These are phyloP conservation scores for Stephanodiscus triporus DNA, from an alignment of 108 stramenopile species.

Conservation along the genomic window DNA sequence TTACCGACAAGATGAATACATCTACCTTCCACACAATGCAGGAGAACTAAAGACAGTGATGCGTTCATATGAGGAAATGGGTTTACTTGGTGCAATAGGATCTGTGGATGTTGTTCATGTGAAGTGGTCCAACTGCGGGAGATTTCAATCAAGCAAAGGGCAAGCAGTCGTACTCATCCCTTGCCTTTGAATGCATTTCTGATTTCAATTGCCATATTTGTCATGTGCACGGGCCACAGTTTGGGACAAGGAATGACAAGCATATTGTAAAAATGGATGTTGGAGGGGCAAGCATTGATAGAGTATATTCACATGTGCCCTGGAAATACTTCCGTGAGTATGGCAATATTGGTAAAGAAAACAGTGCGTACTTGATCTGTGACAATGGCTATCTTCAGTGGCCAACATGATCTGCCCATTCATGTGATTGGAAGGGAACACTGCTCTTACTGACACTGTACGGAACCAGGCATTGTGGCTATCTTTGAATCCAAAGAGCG, in stretches of 20 bases:
- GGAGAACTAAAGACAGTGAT: too few species aligned
- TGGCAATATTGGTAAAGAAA: too few species aligned
- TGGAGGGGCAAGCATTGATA: not conserved
- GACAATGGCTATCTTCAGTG: too few species aligned
- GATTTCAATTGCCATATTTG: conserved; percentile 1
- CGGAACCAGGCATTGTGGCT: not conserved
- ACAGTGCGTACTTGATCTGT: too few species aligned
- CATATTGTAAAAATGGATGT: too few species aligned
- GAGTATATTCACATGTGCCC: too few species aligned
- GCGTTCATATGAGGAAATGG: not conserved
- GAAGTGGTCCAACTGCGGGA: too few species aligned
- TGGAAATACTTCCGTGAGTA: too few species aligned
- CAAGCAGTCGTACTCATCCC: conserved; percentile 3
- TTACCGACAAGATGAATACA: not conserved
- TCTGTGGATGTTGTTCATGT: too few species aligned
- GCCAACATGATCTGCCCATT: conserved; percentile 47
- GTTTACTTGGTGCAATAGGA: not conserved
- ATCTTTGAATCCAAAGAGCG: not conserved
- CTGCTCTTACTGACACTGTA: not conserved
- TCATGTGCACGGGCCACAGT: too few species aligned
- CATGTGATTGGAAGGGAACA: not conserved
- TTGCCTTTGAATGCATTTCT: not conserved
- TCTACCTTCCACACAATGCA: not conserved
- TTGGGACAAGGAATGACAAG: too few species aligned
- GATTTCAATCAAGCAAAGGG: conserved; percentile 9